These are phyloP conservation scores for Trichosporon faecale DNA, from an alignment of 1,284 basidiomycete species.

Conservation along the genomic window DNA sequence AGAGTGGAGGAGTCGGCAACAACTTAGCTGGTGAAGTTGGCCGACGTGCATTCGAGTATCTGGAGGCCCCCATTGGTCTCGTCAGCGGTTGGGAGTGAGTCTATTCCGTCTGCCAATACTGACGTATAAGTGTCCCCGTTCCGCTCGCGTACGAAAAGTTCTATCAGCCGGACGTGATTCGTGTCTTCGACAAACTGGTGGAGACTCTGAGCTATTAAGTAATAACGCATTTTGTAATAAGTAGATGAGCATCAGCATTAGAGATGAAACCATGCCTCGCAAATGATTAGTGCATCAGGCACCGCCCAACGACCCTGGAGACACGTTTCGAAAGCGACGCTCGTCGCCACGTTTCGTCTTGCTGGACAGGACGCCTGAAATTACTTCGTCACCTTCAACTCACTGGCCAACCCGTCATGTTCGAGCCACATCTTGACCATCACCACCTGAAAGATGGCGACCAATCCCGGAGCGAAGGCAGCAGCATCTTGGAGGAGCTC, in stretches of 20 bases:
- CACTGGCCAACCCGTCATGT: slow-evolving; percentile 2
- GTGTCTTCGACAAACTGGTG: slow-evolving; percentile 75
- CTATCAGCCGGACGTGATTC: slow-evolving; percentile 78
- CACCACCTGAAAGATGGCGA: slow-evolving; percentile 15
- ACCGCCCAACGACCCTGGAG: neutral
- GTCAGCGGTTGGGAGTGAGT: slow-evolving; percentile 90
- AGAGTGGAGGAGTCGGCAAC: slow-evolving; percentile 77
- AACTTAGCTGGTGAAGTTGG: slow-evolving; percentile 84
- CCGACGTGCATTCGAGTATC: slow-evolving; percentile 76
- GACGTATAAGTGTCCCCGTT: slow-evolving; percentile 64
- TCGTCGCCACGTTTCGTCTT: slow-evolving; percentile 1
- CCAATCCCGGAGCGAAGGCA: neutral
- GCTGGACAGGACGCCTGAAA: neutral
- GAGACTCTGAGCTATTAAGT: slow-evolving; percentile 72
- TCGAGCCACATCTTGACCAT: slow-evolving; percentile 12
- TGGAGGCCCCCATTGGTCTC: slow-evolving; percentile 81
- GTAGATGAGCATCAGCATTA: neutral
- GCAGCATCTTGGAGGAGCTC: slow-evolving; percentile 47
- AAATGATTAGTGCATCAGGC: neutral
- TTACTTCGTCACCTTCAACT: too few species aligned
- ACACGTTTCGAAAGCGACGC: neutral
- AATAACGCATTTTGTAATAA: neutral
- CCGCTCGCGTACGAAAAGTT: slow-evolving; percentile 85
- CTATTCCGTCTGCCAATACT: neutral
- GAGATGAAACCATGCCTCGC: slow-evolving; percentile 31